Percentiles rank a stretch among this genome's conserved stretches.
These are phyloP conservation scores for Chrysoporthe puriensis DNA, from an alignment of 2,329 filamentous ascomycete genomes.

Conservation along the genomic window DNA sequence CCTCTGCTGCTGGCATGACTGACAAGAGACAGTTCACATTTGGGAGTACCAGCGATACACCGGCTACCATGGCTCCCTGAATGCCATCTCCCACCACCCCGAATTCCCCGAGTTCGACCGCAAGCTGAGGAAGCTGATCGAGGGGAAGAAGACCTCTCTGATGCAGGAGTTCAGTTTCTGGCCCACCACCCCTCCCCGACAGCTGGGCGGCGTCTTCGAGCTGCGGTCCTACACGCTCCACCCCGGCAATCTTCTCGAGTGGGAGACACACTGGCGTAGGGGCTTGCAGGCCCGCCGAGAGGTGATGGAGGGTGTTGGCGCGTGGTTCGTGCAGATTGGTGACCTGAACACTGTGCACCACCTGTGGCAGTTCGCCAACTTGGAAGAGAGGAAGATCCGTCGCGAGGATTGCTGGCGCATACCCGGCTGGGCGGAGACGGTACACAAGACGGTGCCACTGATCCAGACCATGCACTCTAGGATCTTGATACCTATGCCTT, in stretches of 20 bases:
- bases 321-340: conserved; percentile 98
- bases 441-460: conserved; percentile 96
- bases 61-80: conserved; percentile 90
- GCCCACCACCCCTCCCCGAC: conserved; percentile 89
- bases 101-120: conserved; percentile 83
- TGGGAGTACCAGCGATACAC: conserved; percentile 99
- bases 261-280: conserved; percentile 97
- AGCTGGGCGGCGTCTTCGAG: conserved; percentile 92
- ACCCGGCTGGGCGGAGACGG: conserved; percentile 94
- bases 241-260: conserved; percentile 93
- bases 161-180: conserved; percentile 99
- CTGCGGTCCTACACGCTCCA: conserved; percentile 95
- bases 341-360: conserved; percentile 98
- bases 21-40: conserved; percentile 75
- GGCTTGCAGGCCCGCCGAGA: conserved; percentile 88
- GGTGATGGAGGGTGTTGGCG: conserved; percentile 97
- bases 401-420: conserved; percentile 95
- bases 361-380: conserved; percentile 96
- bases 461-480: conserved; percentile 97
- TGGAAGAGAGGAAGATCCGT: conserved; percentile 88
- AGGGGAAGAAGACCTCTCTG: conserved; percentile 81
- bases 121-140: conserved; percentile 85
- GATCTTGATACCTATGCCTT: conserved; percentile 91
- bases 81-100: conserved; percentile 81
- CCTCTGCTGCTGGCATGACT: background rate